Evolutionary conservation across 352 stramenopile species (phyloP), one percentile per base, ranked within the genome.

Genomic region (Aphanomyces cochlioides): DNA sequence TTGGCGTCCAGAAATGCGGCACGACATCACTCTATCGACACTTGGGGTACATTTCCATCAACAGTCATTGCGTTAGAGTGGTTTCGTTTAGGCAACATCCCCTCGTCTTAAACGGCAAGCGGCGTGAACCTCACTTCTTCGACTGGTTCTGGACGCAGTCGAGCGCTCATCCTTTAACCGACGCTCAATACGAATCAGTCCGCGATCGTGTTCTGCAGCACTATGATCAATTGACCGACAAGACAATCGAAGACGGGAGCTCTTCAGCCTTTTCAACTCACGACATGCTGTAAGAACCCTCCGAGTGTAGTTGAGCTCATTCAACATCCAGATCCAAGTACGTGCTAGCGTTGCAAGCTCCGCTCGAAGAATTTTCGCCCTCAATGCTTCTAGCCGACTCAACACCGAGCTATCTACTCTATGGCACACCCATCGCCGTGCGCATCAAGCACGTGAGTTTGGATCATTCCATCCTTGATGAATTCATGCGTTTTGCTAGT

Each of bases 361-460:
- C 77, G 15, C 48, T 74, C 17, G 73, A 67, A 28, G 12, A 28
- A 58, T 60, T 85, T 7, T 48, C 85, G 61, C 78, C 90, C 5
- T 86, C 79, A 7, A 82, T 95, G 66, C 75, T 96, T 37, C 97
- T 96, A 17, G 92, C 85, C 34, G 88, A 96, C 72, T 90, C 84
- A 7, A 96, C 88, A 7, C 88, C 88, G 7, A 93, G 83, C 56
- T 96, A 96, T 70, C 64, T 96, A 7, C 66, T 96, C 3, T 87
- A 89, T 63, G 83, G 83, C 36, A 74, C 79, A 54, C 60, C 70
- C 5, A 73, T 90, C 36, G 83, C 82, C 0, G 63, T 70, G 40
- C 77, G 80, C 1, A 73, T 91, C 64, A 71, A 74, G 19, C 53
- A 75, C 67, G 79, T 82, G 36, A 19, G 28, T 28, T 28, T 28